Percentiles rank a stretch among this genome's conserved stretches.
Conservation (phyloP, 2,329 filamentous ascomycete genomes). For the Penicillium sp. region DNA sequence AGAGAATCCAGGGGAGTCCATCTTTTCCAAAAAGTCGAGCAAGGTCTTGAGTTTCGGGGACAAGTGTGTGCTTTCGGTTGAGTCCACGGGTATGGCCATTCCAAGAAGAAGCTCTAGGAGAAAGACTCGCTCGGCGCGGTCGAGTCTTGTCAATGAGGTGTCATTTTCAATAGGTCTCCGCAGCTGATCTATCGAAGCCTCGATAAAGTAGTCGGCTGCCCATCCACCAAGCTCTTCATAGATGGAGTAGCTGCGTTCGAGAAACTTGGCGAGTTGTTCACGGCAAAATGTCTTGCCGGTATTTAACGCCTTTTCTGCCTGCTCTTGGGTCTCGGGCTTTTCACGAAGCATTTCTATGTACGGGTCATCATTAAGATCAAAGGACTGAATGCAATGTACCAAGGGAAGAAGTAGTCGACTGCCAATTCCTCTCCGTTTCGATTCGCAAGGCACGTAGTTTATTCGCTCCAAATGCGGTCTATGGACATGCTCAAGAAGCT, state of each 20-base stretch:
- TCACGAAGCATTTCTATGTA: constrained; percentile 51
- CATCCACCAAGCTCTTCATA: constrained; percentile 62
- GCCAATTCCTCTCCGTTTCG: background rate
- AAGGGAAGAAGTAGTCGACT: constrained; percentile 46
- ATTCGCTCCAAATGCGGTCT: constrained; percentile 51
- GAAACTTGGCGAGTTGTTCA: constrained; percentile 57
- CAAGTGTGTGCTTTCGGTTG: constrained; percentile 28
- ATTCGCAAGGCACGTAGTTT: constrained; percentile 12
- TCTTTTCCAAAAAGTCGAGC: constrained; percentile 51
- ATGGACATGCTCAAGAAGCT: constrained; percentile 67
- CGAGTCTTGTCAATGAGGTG: constrained; percentile 44
- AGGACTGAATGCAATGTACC: constrained; percentile 35
- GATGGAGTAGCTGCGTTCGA: constrained; percentile 52
- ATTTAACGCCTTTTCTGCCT: constrained; percentile 28
- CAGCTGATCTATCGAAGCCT: constrained; percentile 46
- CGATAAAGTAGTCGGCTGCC: constrained; percentile 67
- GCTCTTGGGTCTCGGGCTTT: constrained; percentile 35
- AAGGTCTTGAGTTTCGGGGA: constrained; percentile 61
- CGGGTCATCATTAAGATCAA: constrained; percentile 64
- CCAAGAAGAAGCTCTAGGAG: constrained; percentile 45
- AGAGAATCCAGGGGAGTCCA: constrained; percentile 48
- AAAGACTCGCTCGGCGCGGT: constrained; percentile 55
- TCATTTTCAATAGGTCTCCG: constrained; percentile 15
- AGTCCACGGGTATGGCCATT: constrained; percentile 20
- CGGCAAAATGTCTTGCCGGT: constrained; percentile 43